Evolutionary conservation across 164 flowering plant genomes (phyloP), one percentile per base, ranked within the genome.

Genomic region (Aristolochia contorta): DNA sequence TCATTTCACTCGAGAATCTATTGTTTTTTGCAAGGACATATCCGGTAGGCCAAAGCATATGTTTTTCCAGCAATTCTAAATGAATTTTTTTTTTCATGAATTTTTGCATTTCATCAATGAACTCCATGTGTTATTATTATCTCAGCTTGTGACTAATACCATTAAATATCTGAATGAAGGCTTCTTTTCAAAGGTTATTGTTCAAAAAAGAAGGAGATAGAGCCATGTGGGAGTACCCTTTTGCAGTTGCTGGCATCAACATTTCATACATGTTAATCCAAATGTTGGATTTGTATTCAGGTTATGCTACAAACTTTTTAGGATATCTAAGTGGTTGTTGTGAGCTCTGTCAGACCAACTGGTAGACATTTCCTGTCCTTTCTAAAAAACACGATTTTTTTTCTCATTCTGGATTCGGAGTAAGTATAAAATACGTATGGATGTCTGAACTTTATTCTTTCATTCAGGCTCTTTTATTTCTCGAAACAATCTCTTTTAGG

Each of bases 191-290:
- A 72, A 88, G 95, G 91, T 80, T 94, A 67, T 70, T 94, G 65
- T 80, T 82, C 68, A 94, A 91, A 72, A 74, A 73, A 71, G 84
- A 66, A 16, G 99, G 99, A 23, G 60, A 75, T n/a, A 75, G 99
- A 66, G 89, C 99, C 54, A 73, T 81, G 7, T 94, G 99, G 99
- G 99, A 94, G 69, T 94, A 94, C 57, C 97, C 97, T 12, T 94
- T 94, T 74, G 99, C 99, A 69, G 99, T 85, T 75, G 99, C 99
- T 54, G 99, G 99, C 68, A 89, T 94, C 62, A 94, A 94, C 57
- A 70, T 94, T 9, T 71, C 99, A 56, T 91, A 79, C 67, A 91
- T 94, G 99, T 72, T 94, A 77, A 91, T 82, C 59, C 92, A 81
- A 74, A 91, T 94, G 99, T 69, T 94, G 73, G 99, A 94, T 68